phyloP scores from a whole-genome alignment of 176 grass and related monocot species.

The Lolium rigidum region DNA sequence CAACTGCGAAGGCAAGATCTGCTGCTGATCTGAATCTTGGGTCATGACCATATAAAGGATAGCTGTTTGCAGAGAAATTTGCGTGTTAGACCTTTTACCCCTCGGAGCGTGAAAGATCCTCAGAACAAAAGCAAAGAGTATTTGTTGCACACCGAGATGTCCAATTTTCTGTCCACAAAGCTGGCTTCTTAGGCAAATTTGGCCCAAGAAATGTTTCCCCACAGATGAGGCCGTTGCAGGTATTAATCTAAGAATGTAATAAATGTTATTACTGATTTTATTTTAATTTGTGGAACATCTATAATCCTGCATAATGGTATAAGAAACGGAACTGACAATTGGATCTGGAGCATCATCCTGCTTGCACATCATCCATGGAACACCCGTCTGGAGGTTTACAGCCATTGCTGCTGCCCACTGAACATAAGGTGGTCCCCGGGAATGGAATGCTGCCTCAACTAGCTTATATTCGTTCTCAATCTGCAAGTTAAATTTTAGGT shows the following conservation, averaged over 20 bases:
- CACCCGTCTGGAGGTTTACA: constrained; percentile 60
- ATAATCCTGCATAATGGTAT: constrained; percentile 12
- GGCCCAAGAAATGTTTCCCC: constrained; percentile 66
- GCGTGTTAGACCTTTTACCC: constrained; percentile 36
- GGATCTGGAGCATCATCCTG: constrained; percentile 81
- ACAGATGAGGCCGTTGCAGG: constrained; percentile 67
- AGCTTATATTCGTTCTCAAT: constrained; percentile 88
- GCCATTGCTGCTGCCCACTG: constrained; percentile 75
- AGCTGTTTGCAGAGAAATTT: constrained; percentile 27
- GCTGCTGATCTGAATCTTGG: constrained; percentile 47
- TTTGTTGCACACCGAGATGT: constrained; percentile 47
- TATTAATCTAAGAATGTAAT: constrained; percentile 61
- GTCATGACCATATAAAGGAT: constrained; percentile 57
- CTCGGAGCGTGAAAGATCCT: neutral
- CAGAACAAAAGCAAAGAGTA: constrained; percentile 26
- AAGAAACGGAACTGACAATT: constrained; percentile 53
- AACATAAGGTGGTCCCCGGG: constrained; percentile 69
- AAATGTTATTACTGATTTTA: constrained; percentile 33
- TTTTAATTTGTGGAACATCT: constrained; percentile 26
- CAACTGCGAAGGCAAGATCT: constrained; percentile 63
- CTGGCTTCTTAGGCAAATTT: constrained; percentile 61
- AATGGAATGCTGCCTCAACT: constrained; percentile 70
- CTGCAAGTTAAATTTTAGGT: constrained; percentile 27
- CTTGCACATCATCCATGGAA: constrained; percentile 93
- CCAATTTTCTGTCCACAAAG: constrained; percentile 79